A percentile compares a stretch with the other conserved stretches of the same genome.
phyloP scores from a whole-genome alignment of 1,284 basidiomycete species.

The Agroathelia rolfsii region DNA sequence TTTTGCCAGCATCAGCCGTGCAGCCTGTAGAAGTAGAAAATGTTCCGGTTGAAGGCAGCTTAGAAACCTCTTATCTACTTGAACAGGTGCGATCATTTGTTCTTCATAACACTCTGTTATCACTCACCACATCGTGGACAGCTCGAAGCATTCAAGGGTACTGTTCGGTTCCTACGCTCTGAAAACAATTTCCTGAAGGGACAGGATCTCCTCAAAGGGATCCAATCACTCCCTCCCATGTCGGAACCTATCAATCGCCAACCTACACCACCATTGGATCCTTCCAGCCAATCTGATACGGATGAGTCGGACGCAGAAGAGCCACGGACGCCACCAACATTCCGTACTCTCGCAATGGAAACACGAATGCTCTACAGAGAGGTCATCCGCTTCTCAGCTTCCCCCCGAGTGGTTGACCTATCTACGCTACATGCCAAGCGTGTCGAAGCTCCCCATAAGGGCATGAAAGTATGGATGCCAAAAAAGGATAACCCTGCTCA shows the following conservation, averaged over 20 bases:
- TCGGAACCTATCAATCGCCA: slow-evolving; percentile 33
- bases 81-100: slow-evolving; percentile 53
- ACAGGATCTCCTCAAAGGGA: slow-evolving; percentile 75
- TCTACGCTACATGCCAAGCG: slow-evolving; percentile 47
- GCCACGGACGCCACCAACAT: slow-evolving; percentile 34
- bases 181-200: slow-evolving; percentile 92
- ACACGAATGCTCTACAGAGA: slow-evolving; percentile 77
- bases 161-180: slow-evolving; percentile 79
- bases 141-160: slow-evolving; percentile 85
- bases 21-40: slow-evolving; percentile 52
- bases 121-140: slow-evolving; percentile 24
- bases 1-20: slow-evolving; percentile 31
- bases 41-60: slow-evolving; percentile 59
- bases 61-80: slow-evolving; percentile 78
- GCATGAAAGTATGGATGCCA: slow-evolving; percentile 52
- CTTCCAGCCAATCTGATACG: slow-evolving; percentile 53
- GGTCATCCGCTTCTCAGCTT: slow-evolving; percentile 72
- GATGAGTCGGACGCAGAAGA: slow-evolving; percentile 43
- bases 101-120: slow-evolving; percentile 5
- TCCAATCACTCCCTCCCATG: slow-evolving; percentile 65
- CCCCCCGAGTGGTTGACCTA: slow-evolving; percentile 75
- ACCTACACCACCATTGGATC: slow-evolving; percentile 51
- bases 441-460: slow-evolving; percentile 27
- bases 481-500: slow-evolving; percentile 70
- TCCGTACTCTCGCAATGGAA: slow-evolving; percentile 66